Percentiles rank a stretch among this genome's conserved stretches.
Conservation (phyloP, 2,329 filamentous ascomycete species). For the Penicillium capsulatum region DNA sequence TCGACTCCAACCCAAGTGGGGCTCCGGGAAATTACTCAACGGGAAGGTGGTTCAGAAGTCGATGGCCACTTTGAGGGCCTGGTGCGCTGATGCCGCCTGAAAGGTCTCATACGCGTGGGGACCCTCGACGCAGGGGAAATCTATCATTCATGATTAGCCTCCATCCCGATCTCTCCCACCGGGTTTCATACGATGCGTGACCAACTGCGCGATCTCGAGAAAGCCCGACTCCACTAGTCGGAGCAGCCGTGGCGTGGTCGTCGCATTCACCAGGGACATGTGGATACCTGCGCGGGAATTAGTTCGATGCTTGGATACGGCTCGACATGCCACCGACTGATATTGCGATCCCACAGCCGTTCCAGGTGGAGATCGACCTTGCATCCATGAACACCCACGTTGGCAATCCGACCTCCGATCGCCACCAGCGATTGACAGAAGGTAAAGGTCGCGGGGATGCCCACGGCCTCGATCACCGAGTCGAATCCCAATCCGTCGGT, state of each 20-base stretch:
- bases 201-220: conserved; percentile 15
- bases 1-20: too few relatives aligned
- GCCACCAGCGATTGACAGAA: conserved; percentile 53
- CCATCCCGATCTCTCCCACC: too few relatives aligned
- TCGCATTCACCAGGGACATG: conserved; percentile 23
- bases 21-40: too few relatives aligned
- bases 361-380: conserved; percentile 52
- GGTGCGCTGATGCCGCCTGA: conserved; percentile 15
- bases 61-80: conserved; percentile 22
- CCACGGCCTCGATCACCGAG: conserved; percentile 57
- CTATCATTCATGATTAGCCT: conserved; percentile 4
- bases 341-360: conserved; percentile 53
- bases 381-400: conserved; percentile 57
- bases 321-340: conserved; percentile 37
- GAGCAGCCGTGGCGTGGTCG: conserved; percentile 15
- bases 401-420: conserved; percentile 53
- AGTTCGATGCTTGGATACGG: conserved; percentile 10
- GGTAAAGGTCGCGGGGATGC: conserved; percentile 51
- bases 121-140: conserved; percentile 14
- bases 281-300: conserved; percentile 37
- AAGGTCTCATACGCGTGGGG: conserved; percentile 17
- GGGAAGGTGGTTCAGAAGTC: too few relatives aligned
- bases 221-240: conserved; percentile 14
- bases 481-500: conserved; percentile 54
- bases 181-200: conserved; percentile 25